A percentile compares a stretch with the other conserved stretches of the same genome.
Evolutionary conservation across 2,329 filamentous ascomycete species (phyloP).

Genomic region (Laburnicola sp.): DNA sequence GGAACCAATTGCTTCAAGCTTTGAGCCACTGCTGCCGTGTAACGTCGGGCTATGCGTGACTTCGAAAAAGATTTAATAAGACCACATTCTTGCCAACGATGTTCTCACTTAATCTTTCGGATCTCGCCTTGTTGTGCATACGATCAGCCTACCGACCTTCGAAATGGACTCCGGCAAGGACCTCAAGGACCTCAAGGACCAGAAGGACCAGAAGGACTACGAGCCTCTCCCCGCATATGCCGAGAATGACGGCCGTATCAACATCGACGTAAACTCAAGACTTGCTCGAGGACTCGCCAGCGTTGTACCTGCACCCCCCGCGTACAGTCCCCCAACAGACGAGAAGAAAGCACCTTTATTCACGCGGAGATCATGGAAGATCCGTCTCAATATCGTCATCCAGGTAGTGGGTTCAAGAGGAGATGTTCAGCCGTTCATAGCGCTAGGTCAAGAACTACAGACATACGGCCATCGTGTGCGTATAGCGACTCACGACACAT

Average conservation of each 20-base stretch:
- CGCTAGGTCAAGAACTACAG: constrained; percentile 56
- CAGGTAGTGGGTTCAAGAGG: constrained; percentile 59
- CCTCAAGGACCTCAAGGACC: no score
- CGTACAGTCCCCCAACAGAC: background rate
- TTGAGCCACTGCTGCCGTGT: no score
- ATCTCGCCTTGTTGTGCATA: background rate
- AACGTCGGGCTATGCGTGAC: no score
- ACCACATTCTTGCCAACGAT: no score
- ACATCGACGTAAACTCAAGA: constrained; percentile 11
- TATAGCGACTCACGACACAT: constrained; percentile 29
- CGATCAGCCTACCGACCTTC: background rate
- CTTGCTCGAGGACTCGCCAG: constrained; percentile 2
- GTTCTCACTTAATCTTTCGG: no score
- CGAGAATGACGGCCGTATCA: constrained; percentile 11
- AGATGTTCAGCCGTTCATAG: constrained; percentile 63
- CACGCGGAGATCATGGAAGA: background rate
- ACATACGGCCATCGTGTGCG: constrained; percentile 35
- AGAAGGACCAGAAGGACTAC: background rate
- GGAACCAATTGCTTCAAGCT: no score
- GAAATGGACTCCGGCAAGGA: background rate
- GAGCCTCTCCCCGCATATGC: constrained; percentile 2
- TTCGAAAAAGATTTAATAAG: no score
- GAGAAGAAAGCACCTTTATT: background rate
- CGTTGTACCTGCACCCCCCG: constrained; percentile 1
- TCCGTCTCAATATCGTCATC: constrained; percentile 57